phyloP scores from a whole-genome alignment of 768 basidiomycete genomes.

The Pholiota conissans region DNA sequence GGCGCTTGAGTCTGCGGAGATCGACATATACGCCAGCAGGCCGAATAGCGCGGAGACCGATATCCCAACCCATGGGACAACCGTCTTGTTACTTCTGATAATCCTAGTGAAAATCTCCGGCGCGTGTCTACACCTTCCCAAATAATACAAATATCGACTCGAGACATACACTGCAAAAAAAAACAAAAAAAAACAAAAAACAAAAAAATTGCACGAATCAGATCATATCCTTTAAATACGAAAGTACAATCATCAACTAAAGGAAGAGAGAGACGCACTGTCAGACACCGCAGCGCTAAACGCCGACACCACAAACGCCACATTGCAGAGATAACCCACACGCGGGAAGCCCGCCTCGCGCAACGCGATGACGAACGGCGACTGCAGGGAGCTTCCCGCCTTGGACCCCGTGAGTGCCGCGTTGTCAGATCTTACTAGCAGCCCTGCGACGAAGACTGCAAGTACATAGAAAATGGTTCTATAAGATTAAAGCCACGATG shows the following conservation, averaged over 20 bases:
- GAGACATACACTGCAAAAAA: conserved; percentile 17
- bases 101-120: conserved; percentile 14
- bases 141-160: conserved; percentile 16
- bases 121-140: conserved; percentile 16
- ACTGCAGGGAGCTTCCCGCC: conserved; percentile 20
- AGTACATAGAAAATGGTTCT: conserved; percentile 31
- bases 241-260: no score
- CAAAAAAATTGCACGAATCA: no score
- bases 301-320: conserved; percentile 16
- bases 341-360: conserved; percentile 44
- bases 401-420: conserved; percentile 18
- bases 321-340: conserved; percentile 40
- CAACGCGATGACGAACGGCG: conserved; percentile 46
- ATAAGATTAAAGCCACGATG: conserved; percentile 6
- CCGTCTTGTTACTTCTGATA: conserved; percentile 10
- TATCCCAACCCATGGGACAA: conserved; percentile 16
- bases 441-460: conserved; percentile 33
- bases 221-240: no score
- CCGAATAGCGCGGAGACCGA: conserved; percentile 14
- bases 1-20: conserved; percentile 12
- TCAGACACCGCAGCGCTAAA: conserved; percentile 20
- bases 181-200: no score
- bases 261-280: conserved; percentile 9
- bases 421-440: conserved; percentile 38
- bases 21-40: conserved; percentile 16